phyloP scores from a whole-genome alignment of 202 grass and related monocot species.

The Panicum hallii region DNA sequence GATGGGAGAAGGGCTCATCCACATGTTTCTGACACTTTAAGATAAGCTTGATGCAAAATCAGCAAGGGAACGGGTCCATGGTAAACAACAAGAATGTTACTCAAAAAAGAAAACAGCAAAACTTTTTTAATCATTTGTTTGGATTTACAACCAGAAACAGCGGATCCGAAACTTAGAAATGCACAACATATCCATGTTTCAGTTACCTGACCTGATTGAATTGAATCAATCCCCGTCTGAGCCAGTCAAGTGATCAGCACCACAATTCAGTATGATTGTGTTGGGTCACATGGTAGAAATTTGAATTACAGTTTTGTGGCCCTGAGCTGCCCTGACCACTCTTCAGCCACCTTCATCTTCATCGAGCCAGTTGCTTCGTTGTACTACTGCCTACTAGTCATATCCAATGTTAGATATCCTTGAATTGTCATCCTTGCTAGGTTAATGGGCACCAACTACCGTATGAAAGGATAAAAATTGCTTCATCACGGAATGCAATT shows the following conservation, averaged over 20 bases:
- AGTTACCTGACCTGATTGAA: neutral
- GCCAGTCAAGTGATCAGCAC: neutral
- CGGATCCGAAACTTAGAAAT: neutral
- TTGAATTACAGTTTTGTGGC: neutral
- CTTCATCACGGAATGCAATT: neutral
- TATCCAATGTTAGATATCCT: constrained; percentile 23
- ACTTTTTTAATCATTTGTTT: neutral
- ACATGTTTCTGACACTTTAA: neutral
- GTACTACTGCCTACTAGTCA: constrained; percentile 28
- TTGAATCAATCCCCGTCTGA: neutral
- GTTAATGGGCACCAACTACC: neutral
- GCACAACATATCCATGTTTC: constrained; percentile 2
- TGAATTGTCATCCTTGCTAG: constrained; percentile 21
- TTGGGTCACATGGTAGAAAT: neutral
- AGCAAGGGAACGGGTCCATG: neutral
- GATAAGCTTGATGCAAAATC: constrained; percentile 14
- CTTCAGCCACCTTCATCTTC: neutral
- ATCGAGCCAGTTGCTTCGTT: neutral
- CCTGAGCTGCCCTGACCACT: neutral
- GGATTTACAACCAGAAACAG: constrained; percentile 3
- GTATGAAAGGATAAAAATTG: neutral
- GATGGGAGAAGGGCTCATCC: neutral
- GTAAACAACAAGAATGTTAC: neutral
- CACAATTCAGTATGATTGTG: neutral
- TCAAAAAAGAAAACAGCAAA: neutral